These are phyloP conservation scores for Theobroma grandiflorum DNA, from an alignment of 441 rosid species.

Conservation along the genomic window DNA sequence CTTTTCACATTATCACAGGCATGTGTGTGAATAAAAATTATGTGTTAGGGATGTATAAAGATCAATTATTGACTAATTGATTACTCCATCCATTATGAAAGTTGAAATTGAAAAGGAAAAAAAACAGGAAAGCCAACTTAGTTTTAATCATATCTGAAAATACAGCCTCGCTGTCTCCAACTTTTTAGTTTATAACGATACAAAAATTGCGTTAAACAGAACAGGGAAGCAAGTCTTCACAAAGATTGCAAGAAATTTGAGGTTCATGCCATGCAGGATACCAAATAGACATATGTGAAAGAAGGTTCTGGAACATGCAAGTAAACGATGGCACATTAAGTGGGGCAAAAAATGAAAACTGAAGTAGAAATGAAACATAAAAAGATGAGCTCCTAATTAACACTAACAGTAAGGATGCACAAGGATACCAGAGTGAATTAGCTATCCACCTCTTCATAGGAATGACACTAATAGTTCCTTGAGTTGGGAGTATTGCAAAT, in stretches of 20 bases:
- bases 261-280: background rate
- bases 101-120: background rate
- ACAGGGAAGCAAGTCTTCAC: no score
- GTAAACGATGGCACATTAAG: background rate
- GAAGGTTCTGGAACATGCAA: no score
- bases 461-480: background rate
- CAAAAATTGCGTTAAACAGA: background rate
- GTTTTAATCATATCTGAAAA: background rate
- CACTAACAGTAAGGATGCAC: background rate
- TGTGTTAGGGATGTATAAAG: background rate
- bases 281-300: background rate
- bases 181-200: no score
- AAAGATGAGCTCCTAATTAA: background rate
- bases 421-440: background rate
- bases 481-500: background rate
- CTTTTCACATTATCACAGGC: no score
- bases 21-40: background rate
- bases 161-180: background rate
- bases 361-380: background rate
- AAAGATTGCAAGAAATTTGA: no score
- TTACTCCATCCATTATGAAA: background rate
- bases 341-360: background rate
- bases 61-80: background rate
- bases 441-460: background rate
- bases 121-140: no score